These are phyloP conservation scores for Stromatinia cepivora DNA, from an alignment of 2,329 filamentous ascomycete genomes.

Conservation along the genomic window DNA sequence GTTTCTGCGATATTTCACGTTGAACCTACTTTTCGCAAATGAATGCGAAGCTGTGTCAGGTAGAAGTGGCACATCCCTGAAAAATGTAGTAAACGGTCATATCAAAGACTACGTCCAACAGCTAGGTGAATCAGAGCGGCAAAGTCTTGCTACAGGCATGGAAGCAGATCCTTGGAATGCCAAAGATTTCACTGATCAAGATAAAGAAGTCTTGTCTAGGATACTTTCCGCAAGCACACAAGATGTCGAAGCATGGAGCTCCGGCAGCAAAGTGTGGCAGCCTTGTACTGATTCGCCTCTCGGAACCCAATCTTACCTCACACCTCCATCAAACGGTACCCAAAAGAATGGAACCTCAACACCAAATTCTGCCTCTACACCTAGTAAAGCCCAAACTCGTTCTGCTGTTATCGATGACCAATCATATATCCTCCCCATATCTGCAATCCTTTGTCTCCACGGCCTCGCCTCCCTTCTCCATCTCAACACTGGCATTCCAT, in stretches of 20 bases:
- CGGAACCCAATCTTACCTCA: slow-evolving; percentile 28
- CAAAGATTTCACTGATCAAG: slow-evolving; percentile 68
- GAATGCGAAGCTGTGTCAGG: slow-evolving; percentile 85
- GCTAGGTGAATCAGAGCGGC: slow-evolving; percentile 70
- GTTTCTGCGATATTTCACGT: slow-evolving; percentile 79
- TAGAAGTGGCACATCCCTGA: slow-evolving; percentile 71
- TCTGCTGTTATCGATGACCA: slow-evolving; percentile 80
- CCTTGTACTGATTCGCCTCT: slow-evolving; percentile 38
- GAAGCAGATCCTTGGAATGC: slow-evolving; percentile 79
- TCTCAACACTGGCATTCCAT: slow-evolving; percentile 81
- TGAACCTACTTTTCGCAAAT: slow-evolving; percentile 81
- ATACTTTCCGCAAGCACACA: slow-evolving; percentile 70
- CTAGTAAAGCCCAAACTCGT: slow-evolving; percentile 62
- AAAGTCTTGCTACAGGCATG: slow-evolving; percentile 73
- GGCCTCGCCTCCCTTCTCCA: slow-evolving; percentile 82
- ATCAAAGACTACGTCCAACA: slow-evolving; percentile 77
- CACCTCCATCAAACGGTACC: slow-evolving; percentile 18
- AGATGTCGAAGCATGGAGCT: slow-evolving; percentile 67
- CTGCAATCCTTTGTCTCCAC: slow-evolving; percentile 76
- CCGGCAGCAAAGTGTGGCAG: slow-evolving; percentile 59
- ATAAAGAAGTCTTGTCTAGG: slow-evolving; percentile 59
- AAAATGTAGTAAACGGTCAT: slow-evolving; percentile 77
- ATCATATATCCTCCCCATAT: slow-evolving; percentile 81
- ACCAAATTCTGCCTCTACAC: slow-evolving; percentile 29
- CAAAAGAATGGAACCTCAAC: slow-evolving; percentile 44